phyloP scores from a whole-genome alignment of 2,329 filamentous ascomycete genomes.

The Sarocladium kiliense region DNA sequence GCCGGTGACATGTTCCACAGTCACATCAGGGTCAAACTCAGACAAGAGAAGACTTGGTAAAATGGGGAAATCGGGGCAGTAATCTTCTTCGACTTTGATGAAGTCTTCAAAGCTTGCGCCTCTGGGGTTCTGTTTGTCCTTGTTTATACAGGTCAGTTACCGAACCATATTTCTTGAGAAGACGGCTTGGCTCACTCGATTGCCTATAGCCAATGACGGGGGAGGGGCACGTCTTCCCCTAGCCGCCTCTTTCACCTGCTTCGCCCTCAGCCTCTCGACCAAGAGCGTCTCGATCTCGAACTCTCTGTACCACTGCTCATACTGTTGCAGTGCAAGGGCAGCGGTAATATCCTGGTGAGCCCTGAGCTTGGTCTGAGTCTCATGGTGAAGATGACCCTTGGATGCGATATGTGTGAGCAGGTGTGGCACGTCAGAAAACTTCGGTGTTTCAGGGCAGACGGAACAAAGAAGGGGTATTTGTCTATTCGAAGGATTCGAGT shows the following conservation, averaged over 20 bases:
- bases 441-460: slow-evolving; percentile 74
- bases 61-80: slow-evolving; percentile 20
- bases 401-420: slow-evolving; percentile 88
- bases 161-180: background rate
- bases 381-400: slow-evolving; percentile 82
- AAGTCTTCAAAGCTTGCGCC: background rate
- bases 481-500: slow-evolving; percentile 19
- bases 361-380: slow-evolving; percentile 75
- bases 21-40: slow-evolving; percentile 21
- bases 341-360: slow-evolving; percentile 63
- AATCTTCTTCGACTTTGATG: slow-evolving; percentile 25
- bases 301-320: slow-evolving; percentile 72
- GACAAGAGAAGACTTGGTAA: slow-evolving; percentile 23
- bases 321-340: slow-evolving; percentile 57
- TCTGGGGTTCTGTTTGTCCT: background rate
- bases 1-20: slow-evolving; percentile 3
- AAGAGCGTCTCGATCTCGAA: slow-evolving; percentile 69
- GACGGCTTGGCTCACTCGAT: background rate
- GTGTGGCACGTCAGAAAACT: slow-evolving; percentile 87
- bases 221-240: slow-evolving; percentile 42
- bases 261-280: slow-evolving; percentile 70
- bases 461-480: slow-evolving; percentile 70
- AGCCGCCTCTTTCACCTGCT: slow-evolving; percentile 60
- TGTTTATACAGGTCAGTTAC: background rate
- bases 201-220: background rate